Evolutionary conservation across 2,329 filamentous ascomycete species (phyloP), one percentile per base, ranked within the genome.

Genomic region (Pseudocercospora fijiensis): DNA sequence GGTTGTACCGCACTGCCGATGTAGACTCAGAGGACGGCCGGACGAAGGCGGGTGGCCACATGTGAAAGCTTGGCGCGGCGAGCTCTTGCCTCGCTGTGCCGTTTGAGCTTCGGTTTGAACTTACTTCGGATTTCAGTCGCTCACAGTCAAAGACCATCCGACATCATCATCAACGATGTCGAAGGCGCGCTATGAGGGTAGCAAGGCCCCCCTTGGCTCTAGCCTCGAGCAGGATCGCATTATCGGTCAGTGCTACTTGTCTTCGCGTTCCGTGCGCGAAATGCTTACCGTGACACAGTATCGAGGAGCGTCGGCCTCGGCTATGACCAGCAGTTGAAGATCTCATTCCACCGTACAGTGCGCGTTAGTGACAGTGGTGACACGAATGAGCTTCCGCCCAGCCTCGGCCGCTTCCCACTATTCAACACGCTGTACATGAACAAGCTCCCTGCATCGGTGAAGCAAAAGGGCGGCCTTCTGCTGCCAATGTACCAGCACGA

Each of bases 401-500:
- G 65, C 26, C 68, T 78, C 16, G 80, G 78, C 0, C 9, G 20
- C 0, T 82, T 81, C 67, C 77, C 77, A 1, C 69, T 83, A 3
- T 79, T 75, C 65, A 71, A 73, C 37, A 71, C 79, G 16, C 62
- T 65, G 3, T 63, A 77, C 4, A 78, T 78, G 59, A 56, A 66
- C 0, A 72, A 68, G 0, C 67, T 84, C 18, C 76, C 77, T 0
- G 10, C 64, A 0, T 58, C 70, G 4, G 77, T 83, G 69, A 69
- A 65, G 0, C 67, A 63, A 1, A 81, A 81, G 63, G 78, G 78
- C 2, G 81, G 82, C 1, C 55, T 81, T 0, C 80, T 83, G 66
- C 71, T 84, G 4, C 78, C 81, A 0, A 83, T 84, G 75, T 77
- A 82, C 22, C 73, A 79, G 62, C 73, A 72, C 9, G 79, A 81